Evolutionary conservation across 1,139 yeast species (phyloP).

Genomic region (Debaryomyces singareniensis): DNA sequence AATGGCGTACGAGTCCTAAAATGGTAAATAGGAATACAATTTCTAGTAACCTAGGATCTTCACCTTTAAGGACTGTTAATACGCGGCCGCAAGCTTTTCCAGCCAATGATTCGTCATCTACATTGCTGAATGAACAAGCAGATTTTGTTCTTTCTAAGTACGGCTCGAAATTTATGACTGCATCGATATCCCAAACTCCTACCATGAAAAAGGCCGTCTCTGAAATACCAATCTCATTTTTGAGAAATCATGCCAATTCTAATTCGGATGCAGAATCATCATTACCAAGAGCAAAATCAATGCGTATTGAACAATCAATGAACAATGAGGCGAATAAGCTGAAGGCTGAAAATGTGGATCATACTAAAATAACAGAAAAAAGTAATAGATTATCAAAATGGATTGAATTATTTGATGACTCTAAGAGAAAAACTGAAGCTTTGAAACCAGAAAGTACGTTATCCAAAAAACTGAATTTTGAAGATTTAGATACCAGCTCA

Average conservation of each 20-base stretch:
- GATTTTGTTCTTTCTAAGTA: slow-evolving; percentile 33
- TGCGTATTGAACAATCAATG: neutral
- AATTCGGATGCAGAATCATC: slow-evolving; percentile 13
- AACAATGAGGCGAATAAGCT: slow-evolving; percentile 1
- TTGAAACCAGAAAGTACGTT: too few relatives aligned
- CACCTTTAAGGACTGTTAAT: slow-evolving; percentile 27
- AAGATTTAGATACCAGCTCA: too few relatives aligned
- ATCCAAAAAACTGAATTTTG: too few relatives aligned
- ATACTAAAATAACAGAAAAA: neutral
- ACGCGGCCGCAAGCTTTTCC: slow-evolving; percentile 1
- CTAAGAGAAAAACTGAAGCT: too few relatives aligned
- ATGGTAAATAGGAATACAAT: slow-evolving; percentile 3
- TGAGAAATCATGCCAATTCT: slow-evolving; percentile 1
- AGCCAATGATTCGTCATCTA: slow-evolving; percentile 8
- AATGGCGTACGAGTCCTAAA: slow-evolving; percentile 35
- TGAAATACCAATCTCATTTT: slow-evolving; percentile 14
- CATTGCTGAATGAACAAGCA: slow-evolving; percentile 25
- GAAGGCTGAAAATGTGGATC: neutral
- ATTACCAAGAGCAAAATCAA: slow-evolving; percentile 19
- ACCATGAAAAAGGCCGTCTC: slow-evolving; percentile 19
- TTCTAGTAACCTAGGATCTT: slow-evolving; percentile 15
- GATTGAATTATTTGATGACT: slow-evolving; percentile 32
- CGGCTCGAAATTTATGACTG: slow-evolving; percentile 26
- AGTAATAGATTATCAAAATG: slow-evolving; percentile 16
- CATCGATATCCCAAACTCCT: slow-evolving; percentile 20